Conservation (phyloP, 2,329 filamentous ascomycete species). For the Lomentospora prolificans region DNA sequence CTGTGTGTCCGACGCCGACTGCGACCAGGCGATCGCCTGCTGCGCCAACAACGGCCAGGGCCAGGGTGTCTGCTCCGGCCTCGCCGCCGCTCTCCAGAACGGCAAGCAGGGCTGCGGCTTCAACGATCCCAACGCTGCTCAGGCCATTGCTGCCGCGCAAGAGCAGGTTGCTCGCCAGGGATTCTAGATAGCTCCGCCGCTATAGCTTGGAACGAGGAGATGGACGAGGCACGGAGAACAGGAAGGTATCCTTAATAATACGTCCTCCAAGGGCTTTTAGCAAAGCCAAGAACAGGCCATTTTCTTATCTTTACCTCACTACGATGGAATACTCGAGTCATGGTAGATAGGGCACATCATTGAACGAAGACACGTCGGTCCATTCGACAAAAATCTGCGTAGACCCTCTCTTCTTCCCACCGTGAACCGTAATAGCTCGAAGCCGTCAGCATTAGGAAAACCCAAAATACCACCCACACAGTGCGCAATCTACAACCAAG, state of each 20-base stretch:
- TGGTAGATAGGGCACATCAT: neutral
- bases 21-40: constrained; percentile 14
- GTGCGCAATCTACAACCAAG: too few relatives aligned
- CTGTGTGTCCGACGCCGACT: constrained; percentile 19
- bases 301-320: neutral
- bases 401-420: too few relatives aligned
- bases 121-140: constrained; percentile 12
- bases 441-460: too few relatives aligned
- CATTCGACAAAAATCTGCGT: neutral
- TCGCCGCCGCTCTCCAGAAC: constrained; percentile 17
- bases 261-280: neutral
- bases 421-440: too few relatives aligned
- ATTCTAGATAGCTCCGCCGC: neutral
- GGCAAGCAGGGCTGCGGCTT: constrained; percentile 26
- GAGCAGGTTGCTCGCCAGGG: constrained; percentile 8
- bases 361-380: neutral
- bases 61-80: constrained; percentile 19
- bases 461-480: too few relatives aligned
- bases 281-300: neutral
- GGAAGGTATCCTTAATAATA: neutral
- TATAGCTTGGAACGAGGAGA: neutral
- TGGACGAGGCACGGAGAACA: neutral
- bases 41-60: constrained; percentile 19
- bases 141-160: constrained; percentile 11
- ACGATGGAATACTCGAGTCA: neutral